phyloP scores from a whole-genome alignment of 1,284 basidiomycete species.

The Puccinia polysora region DNA sequence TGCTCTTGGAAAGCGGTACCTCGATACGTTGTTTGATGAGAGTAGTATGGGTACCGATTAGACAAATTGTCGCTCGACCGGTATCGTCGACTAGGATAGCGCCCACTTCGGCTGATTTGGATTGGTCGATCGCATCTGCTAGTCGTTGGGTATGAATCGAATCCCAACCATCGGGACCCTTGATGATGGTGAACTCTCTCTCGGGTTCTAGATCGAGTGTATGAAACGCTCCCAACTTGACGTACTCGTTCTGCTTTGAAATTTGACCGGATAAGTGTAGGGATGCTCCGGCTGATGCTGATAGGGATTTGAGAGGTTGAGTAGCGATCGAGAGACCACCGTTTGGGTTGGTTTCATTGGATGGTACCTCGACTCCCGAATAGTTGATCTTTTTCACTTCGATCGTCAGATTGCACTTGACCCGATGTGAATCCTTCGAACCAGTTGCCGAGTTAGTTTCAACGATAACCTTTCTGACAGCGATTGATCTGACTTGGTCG shows the following conservation, averaged over 20 bases:
- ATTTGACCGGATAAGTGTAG: constrained; percentile 86
- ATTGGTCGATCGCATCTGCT: constrained; percentile 81
- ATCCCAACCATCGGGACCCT: constrained; percentile 76
- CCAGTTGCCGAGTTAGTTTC: constrained; percentile 34
- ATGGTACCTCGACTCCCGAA: constrained; percentile 35
- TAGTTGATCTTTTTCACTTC: constrained; percentile 40
- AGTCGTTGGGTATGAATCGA: constrained; percentile 76
- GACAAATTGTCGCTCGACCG: constrained; percentile 80
- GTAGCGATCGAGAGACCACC: neutral
- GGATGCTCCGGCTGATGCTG: constrained; percentile 56
- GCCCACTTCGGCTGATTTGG: constrained; percentile 88
- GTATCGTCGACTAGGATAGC: constrained; percentile 91
- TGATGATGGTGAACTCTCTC: constrained; percentile 86
- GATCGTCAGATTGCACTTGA: constrained; percentile 30
- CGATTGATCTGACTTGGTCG: constrained; percentile 29
- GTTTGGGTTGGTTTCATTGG: neutral
- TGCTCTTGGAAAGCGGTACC: constrained; percentile 83
- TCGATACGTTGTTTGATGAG: constrained; percentile 86
- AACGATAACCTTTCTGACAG: constrained; percentile 25
- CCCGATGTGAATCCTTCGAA: constrained; percentile 33
- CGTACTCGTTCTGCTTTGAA: constrained; percentile 81
- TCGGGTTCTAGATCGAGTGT: constrained; percentile 90
- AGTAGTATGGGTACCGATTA: constrained; percentile 95
- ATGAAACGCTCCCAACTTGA: constrained; percentile 90
- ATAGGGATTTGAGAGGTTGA: constrained; percentile 6